Evolutionary conservation across 805 yeast genomes (phyloP).

Genomic region (Candida ovalis): DNA sequence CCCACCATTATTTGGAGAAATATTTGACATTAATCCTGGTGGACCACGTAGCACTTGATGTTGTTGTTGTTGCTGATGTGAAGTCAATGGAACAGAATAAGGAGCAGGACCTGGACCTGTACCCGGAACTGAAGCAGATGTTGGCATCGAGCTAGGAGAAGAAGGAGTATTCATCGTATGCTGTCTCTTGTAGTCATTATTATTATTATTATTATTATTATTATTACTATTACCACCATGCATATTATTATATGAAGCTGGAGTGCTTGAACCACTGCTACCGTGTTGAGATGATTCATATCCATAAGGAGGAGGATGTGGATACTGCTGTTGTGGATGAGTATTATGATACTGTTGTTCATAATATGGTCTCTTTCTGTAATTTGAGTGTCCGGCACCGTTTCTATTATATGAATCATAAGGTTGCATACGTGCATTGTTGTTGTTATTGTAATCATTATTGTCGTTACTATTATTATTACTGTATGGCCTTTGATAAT

Average conservation of each 20-base stretch:
- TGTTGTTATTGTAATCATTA: neutral
- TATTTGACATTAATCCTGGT: conserved; percentile 1
- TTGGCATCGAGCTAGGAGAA: neutral
- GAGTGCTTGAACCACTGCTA: neutral
- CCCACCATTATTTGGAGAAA: neutral
- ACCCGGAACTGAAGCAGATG: too few relatives aligned
- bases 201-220: neutral
- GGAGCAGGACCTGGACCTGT: conserved; percentile 2
- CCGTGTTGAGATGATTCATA: neutral
- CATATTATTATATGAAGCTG: too few relatives aligned
- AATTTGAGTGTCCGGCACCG: conserved; percentile 1
- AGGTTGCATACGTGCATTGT: neutral
- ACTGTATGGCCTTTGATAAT: neutral
- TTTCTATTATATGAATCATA: neutral
- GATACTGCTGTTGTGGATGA: neutral
- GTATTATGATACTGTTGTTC: neutral
- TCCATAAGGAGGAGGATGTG: neutral
- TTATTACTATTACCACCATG: neutral
- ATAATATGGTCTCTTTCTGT: conserved; percentile 5
- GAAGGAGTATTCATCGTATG: neutral
- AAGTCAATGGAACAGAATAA: conserved; percentile 3
- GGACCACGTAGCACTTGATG: conserved; percentile 6
- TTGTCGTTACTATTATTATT: conserved; percentile 1
- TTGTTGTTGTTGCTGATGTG: neutral
- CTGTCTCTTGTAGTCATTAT: conserved; percentile 3